Evolutionary conservation across 169 alveolate species (phyloP), one percentile per base, ranked within the genome.

Genomic region (Cryptosporidium ubiquitum): DNA sequence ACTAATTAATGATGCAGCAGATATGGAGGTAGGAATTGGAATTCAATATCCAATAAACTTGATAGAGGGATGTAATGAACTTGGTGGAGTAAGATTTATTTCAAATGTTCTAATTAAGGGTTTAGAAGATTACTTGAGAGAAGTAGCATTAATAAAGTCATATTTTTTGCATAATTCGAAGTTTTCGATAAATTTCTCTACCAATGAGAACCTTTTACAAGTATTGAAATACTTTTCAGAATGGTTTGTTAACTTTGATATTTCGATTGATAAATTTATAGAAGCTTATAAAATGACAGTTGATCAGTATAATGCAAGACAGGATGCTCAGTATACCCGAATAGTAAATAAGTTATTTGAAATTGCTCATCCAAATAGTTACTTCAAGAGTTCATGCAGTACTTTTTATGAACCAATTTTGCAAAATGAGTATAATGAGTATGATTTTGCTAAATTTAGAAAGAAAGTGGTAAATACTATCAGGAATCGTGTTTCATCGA

Each of bases 41-140:
- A 55, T 73, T 29, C 85, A 73, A 20, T 73, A 73, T 73, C 85
- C 85, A 33, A 37, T 73, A 5, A 18, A 10, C 31, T 37, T 73
- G 6, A 23, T 73, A 1, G 57, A 73, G 9, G 68, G 68, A 23
- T 73, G 85, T 35, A 73, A 49, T 9, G 71, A 73, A 3, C 68
- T 73, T 31, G 85, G 85, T 3, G 85, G 85, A 9, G 58, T 39
- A 7, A 55, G 51, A 14, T 40, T 73, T 7, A 51, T 73, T 52
- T 73, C 85, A 10, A 73, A 73, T 73, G 70, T 73, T 52, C 18
- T 73, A 6, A 23, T 73, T 20, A 58, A 55, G 18, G 85, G 85
- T 3, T 9, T 73, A 2, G 55, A 57, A 12, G 85, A 73, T 10
- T 73, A 73, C 55, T 57, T 73, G 6, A 52, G 49, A 42, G 69